Conservation (phyloP, 176 grass and related monocot genomes). For the Musa schizocarpa region DNA sequence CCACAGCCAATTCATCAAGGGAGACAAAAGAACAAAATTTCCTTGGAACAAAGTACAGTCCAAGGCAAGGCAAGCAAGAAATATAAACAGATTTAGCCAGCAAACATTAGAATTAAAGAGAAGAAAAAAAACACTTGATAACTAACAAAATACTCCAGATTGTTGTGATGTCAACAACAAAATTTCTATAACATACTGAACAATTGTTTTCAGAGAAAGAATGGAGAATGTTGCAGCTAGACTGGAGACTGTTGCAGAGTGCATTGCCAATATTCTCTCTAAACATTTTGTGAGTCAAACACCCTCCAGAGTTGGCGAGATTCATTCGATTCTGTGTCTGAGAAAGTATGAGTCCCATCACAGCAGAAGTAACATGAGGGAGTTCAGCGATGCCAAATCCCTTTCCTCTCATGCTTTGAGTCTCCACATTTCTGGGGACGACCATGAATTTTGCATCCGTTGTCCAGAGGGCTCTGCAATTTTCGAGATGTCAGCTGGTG, state of each 20-base stretch:
- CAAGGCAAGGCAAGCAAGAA: not conserved
- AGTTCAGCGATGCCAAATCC: constrained; percentile 28
- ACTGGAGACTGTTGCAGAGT: constrained; percentile 46
- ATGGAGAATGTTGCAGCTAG: constrained; percentile 44
- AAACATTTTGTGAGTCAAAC: constrained; percentile 24
- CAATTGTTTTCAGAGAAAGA: constrained; percentile 42
- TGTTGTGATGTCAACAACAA: not conserved
- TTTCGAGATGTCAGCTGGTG: constrained; percentile 43
- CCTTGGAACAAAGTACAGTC: no score
- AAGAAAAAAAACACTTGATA: not conserved
- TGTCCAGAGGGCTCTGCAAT: constrained; percentile 38
- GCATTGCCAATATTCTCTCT: constrained; percentile 36
- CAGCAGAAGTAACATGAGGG: constrained; percentile 23
- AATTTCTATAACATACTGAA: not conserved
- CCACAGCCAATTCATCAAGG: not conserved
- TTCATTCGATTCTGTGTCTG: constrained; percentile 45
- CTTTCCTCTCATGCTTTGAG: constrained; percentile 43
- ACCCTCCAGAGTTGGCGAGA: constrained; percentile 15
- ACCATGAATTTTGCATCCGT: constrained; percentile 54
- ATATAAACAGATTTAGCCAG: not conserved
- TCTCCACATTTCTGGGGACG: constrained; percentile 36
- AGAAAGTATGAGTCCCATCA: constrained; percentile 40
- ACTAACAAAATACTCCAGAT: not conserved
- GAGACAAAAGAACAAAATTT: not conserved
- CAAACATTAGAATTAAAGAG: not conserved